These are phyloP conservation scores for Cyclotella choctawhatcheeana DNA, from an alignment of 108 stramenopile species.

Conservation along the genomic window DNA sequence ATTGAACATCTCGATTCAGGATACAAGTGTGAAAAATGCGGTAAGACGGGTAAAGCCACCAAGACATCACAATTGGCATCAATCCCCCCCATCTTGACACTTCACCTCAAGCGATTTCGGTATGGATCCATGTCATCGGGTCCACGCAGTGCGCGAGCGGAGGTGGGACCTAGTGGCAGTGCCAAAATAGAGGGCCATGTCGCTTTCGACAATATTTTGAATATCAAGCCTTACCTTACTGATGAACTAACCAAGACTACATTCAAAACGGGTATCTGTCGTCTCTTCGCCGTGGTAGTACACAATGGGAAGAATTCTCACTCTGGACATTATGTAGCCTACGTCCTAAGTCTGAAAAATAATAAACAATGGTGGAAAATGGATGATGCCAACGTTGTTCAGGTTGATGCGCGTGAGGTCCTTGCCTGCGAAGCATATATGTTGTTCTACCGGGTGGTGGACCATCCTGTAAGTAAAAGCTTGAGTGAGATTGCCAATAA, in stretches of 20 bases:
- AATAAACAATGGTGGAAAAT: constrained; percentile 93
- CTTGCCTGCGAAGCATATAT: constrained; percentile 87
- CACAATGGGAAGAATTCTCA: constrained; percentile 89
- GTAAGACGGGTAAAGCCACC: constrained; percentile 80
- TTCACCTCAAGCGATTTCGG: constrained; percentile 89
- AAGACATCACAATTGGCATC: constrained; percentile 83
- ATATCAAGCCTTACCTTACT: constrained; percentile 80
- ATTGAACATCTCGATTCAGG: constrained; percentile 80
- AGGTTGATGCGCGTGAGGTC: constrained; percentile 67
- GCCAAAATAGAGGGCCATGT: constrained; percentile 92
- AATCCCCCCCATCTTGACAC: constrained; percentile 86
- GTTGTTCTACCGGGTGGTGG: constrained; percentile 87
- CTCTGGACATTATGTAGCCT: constrained; percentile 81
- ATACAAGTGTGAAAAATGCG: constrained; percentile 91
- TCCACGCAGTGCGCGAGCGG: constrained; percentile 7
- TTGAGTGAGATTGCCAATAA: constrained; percentile 35
- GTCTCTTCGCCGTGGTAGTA: constrained; percentile 89
- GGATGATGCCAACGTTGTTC: constrained; percentile 82
- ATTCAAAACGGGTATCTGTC: constrained; percentile 71
- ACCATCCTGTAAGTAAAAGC: constrained; percentile 73
- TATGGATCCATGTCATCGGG: constrained; percentile 54
- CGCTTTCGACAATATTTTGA: constrained; percentile 68
- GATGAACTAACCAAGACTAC: constrained; percentile 63
- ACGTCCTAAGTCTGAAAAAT: constrained; percentile 67
- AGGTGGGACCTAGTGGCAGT: constrained; percentile 72